Conservation (phyloP, 1,139 yeast species). For the Geotrichum armillariae region DNA sequence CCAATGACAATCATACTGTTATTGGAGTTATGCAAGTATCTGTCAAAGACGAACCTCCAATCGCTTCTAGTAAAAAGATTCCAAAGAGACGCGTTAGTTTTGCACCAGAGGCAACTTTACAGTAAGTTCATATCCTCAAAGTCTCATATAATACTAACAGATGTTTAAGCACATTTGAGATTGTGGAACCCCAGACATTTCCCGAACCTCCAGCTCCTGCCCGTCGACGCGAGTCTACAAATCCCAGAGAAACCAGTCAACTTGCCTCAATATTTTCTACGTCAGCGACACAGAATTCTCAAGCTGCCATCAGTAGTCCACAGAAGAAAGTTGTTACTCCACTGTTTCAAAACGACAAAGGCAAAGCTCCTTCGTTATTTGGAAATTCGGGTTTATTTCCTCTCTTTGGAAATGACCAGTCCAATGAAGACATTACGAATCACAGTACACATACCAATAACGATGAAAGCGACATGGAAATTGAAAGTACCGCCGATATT, state of each 20-base stretch:
- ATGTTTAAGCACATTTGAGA: conserved; percentile 18
- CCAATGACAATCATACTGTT: conserved; percentile 31
- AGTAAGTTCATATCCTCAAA: conserved; percentile 26
- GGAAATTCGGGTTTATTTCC: conserved; percentile 5
- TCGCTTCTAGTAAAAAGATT: conserved; percentile 19
- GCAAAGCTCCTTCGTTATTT: conserved; percentile 6
- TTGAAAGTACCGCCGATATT: conserved; percentile 24
- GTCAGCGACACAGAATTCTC: conserved; percentile 1
- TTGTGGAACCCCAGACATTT: conserved; percentile 18
- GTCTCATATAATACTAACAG: background rate
- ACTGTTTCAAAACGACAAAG: conserved; percentile 4
- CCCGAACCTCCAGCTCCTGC: conserved; percentile 21
- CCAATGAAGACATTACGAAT: conserved; percentile 23
- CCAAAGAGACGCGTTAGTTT: conserved; percentile 47
- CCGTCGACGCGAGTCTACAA: conserved; percentile 12
- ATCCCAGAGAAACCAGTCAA: conserved; percentile 6
- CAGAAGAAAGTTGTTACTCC: conserved; percentile 8
- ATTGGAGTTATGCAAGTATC: conserved; percentile 30
- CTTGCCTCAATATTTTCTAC: conserved; percentile 18
- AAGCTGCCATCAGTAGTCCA: conserved; percentile 2
- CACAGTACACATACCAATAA: conserved; percentile 8
- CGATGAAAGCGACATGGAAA: conserved; percentile 25
- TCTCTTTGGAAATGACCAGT: background rate
- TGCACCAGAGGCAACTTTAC: conserved; percentile 52
- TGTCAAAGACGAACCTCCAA: conserved; percentile 17